Conservation (phyloP, 495 filamentous ascomycete genomes). For the Xylaria flabelliformis region DNA sequence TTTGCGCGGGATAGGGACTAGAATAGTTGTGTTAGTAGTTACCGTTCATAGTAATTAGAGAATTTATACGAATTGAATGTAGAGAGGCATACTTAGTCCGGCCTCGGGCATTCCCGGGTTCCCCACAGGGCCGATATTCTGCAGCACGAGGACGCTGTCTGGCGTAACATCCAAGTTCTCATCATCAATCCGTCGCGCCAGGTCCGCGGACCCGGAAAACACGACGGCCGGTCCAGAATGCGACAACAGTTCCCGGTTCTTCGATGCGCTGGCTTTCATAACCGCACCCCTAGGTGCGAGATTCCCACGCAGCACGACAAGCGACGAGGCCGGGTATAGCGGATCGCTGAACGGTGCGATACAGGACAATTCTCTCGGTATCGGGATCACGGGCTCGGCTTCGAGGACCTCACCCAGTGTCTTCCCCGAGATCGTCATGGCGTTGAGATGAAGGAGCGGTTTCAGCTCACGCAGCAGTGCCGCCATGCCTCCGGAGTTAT, state of each 20-base stretch:
- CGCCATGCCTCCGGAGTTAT: slow-evolving; percentile 70
- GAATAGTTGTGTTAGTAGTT: neutral
- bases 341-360: slow-evolving; percentile 61
- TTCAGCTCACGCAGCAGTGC: slow-evolving; percentile 61
- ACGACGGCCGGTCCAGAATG: slow-evolving; percentile 66
- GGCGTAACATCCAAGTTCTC: slow-evolving; percentile 57
- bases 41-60: neutral
- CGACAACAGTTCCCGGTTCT: slow-evolving; percentile 54
- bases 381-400: slow-evolving; percentile 49
- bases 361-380: slow-evolving; percentile 46
- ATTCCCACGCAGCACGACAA: slow-evolving; percentile 63
- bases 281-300: slow-evolving; percentile 61
- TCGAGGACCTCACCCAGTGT: slow-evolving; percentile 65
- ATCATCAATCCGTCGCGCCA: slow-evolving; percentile 64
- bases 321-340: slow-evolving; percentile 60
- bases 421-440: slow-evolving; percentile 62
- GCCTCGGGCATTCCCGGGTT: slow-evolving; percentile 75
- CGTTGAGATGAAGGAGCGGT: slow-evolving; percentile 63
- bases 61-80: too few species aligned
- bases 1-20: slow-evolving; percentile 68
- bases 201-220: slow-evolving; percentile 62
- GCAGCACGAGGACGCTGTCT: slow-evolving; percentile 64
- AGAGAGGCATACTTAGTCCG: slow-evolving; percentile 46
- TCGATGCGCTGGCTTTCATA: slow-evolving; percentile 69
- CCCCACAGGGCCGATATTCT: slow-evolving; percentile 67